Conservation (phyloP, 2,329 filamentous ascomycete genomes). For the Curvularia sp. region DNA sequence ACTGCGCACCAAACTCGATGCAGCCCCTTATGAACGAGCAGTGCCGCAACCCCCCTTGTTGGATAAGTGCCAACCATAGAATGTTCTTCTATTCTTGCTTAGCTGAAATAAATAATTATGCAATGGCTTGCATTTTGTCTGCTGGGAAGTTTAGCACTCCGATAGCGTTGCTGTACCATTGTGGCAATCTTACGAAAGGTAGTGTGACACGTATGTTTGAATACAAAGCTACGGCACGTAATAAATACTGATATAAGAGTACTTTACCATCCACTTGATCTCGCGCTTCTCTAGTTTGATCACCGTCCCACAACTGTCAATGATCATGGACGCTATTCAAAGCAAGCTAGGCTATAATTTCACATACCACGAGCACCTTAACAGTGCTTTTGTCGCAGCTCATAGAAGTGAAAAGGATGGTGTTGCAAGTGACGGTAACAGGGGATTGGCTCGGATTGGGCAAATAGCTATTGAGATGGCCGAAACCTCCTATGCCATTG, state of each 20-base stretch:
- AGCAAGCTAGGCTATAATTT: not conserved
- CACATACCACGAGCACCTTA: not conserved
- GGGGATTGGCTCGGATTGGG: slow-evolving; percentile 9
- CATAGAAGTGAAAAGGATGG: not conserved
- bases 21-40: not conserved
- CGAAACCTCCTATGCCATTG: slow-evolving; percentile 6
- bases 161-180: not conserved
- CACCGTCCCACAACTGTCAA: not conserved
- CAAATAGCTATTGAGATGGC: slow-evolving; percentile 5
- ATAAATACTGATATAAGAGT: not conserved
- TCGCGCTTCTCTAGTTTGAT: not conserved
- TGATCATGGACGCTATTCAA: not conserved
- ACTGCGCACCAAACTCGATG: not conserved
- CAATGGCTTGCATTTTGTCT: not conserved
- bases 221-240: not conserved
- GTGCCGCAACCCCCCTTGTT: not conserved
- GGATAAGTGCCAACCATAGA: not conserved
- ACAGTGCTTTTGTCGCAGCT: not conserved
- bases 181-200: not conserved
- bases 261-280: not conserved
- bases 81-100: not conserved
- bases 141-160: not conserved
- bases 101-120: not conserved
- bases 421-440: slow-evolving; percentile 7
- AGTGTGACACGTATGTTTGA: not conserved